These are phyloP conservation scores for Gynochthodes officinalis DNA, from an alignment of 257 asterid species.

Conservation along the genomic window DNA sequence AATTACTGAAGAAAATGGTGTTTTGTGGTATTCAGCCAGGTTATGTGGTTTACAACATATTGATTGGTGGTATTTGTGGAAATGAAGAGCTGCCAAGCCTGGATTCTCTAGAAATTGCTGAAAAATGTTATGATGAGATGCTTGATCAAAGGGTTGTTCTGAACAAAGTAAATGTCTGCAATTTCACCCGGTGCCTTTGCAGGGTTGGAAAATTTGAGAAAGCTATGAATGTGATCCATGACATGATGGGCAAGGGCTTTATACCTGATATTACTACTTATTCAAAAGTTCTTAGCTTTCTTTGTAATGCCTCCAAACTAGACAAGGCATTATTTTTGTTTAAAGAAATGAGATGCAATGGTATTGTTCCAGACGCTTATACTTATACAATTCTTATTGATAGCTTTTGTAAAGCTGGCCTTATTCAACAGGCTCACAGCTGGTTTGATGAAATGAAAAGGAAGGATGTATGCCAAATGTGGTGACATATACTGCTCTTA, in stretches of 20 bases:
- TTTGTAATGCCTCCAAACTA: constrained; percentile 70
- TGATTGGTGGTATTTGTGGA: constrained; percentile 84
- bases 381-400: constrained; percentile 88
- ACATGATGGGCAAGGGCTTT: constrained; percentile 82
- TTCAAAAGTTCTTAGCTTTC: constrained; percentile 70
- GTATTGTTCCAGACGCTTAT: constrained; percentile 71
- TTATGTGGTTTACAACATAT: constrained; percentile 77
- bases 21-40: constrained; percentile 77
- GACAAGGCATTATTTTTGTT: constrained; percentile 78
- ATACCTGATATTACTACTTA: constrained; percentile 82
- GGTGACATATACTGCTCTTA: constrained; percentile 84
- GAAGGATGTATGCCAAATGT: constrained; percentile 77
- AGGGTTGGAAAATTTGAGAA: constrained; percentile 64
- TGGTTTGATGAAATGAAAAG: constrained; percentile 82
- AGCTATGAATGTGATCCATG: constrained; percentile 59
- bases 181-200: constrained; percentile 72
- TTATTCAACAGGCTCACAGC: constrained; percentile 75
- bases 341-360: constrained; percentile 67
- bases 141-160: constrained; percentile 50
- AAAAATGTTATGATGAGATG: constrained; percentile 77
- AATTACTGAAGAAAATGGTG: constrained; percentile 78
- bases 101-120: constrained; percentile 69
- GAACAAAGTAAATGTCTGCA: constrained; percentile 75
- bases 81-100: constrained; percentile 54
- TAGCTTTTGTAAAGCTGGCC: constrained; percentile 85